These are phyloP conservation scores for Candida maris DNA, from an alignment of 805 yeast species.

Conservation along the genomic window DNA sequence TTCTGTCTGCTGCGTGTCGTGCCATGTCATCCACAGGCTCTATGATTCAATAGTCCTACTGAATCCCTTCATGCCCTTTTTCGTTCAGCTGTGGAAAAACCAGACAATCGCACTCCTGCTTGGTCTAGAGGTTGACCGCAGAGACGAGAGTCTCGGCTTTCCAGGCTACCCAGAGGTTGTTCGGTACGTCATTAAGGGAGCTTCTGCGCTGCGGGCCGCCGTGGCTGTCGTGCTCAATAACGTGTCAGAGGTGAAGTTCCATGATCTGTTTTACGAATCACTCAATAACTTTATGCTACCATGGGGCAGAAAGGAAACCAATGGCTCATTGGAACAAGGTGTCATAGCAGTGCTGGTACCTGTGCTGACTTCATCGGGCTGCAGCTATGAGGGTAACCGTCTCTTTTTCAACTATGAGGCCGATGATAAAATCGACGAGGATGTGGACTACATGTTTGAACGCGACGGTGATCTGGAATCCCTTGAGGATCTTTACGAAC, in stretches of 20 bases:
- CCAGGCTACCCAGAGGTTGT: slow-evolving; percentile 44
- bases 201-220: slow-evolving; percentile 59
- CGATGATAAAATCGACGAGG: slow-evolving; percentile 65
- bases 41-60: slow-evolving; percentile 36
- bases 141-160: slow-evolving; percentile 41
- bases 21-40: slow-evolving; percentile 43
- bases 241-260: slow-evolving; percentile 37
- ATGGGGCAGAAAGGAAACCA: slow-evolving; percentile 55
- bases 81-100: slow-evolving; percentile 62
- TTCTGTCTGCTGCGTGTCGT: slow-evolving; percentile 40
- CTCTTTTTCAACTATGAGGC: slow-evolving; percentile 55
- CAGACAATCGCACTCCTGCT: slow-evolving; percentile 55
- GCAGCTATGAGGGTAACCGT: slow-evolving; percentile 30
- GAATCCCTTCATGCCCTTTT: slow-evolving; percentile 60
- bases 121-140: slow-evolving; percentile 58
- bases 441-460: slow-evolving; percentile 37
- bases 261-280: slow-evolving; percentile 59
- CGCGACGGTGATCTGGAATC: slow-evolving; percentile 27
- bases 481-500: slow-evolving; percentile 19
- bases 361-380: background rate
- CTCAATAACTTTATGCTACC: slow-evolving; percentile 62
- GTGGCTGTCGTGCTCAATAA: slow-evolving; percentile 59
- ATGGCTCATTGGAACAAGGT: slow-evolving; percentile 58
- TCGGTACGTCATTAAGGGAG: slow-evolving; percentile 53
- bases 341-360: background rate